phyloP scores from a whole-genome alignment of 2,329 filamentous ascomycete genomes.

The Aspergillus sp. region DNA sequence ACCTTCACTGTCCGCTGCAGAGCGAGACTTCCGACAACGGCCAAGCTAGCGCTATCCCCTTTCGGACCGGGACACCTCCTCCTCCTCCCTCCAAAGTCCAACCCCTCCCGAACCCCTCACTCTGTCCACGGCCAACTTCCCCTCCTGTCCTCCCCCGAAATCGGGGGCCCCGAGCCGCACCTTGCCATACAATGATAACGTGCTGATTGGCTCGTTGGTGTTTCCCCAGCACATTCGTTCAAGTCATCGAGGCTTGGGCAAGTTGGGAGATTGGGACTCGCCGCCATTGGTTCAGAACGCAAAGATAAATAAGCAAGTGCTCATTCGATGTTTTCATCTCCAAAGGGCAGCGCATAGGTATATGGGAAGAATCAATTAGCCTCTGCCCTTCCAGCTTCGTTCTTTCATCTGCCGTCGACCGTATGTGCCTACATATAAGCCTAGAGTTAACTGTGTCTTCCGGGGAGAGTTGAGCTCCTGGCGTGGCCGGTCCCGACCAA shows the following conservation, averaged over 20 bases:
- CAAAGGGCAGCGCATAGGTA: neutral
- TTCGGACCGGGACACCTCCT: conserved; percentile 18
- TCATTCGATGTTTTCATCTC: neutral
- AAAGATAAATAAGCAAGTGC: neutral
- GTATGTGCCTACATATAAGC: too few relatives aligned
- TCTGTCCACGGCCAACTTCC: conserved; percentile 1
- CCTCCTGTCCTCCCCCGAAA: conserved; percentile 24
- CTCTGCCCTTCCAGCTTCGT: neutral
- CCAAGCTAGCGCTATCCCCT: conserved; percentile 23
- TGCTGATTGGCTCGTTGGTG: conserved; percentile 16
- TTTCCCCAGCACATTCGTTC: conserved; percentile 26
- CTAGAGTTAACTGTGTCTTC: neutral
- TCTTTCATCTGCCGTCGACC: too few relatives aligned
- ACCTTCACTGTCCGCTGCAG: conserved; percentile 10
- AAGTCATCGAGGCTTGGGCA: conserved; percentile 21
- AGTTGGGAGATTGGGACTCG: too few relatives aligned
- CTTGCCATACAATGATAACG: neutral
- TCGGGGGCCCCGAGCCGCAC: conserved; percentile 26
- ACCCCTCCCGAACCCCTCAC: conserved; percentile 4
- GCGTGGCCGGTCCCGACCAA: conserved; percentile 18
- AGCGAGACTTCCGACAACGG: conserved; percentile 30
- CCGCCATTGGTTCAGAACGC: neutral
- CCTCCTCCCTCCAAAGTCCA: conserved; percentile 10
- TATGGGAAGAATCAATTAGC: neutral
- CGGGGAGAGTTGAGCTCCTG: neutral